Percentiles rank a stretch among this genome's conserved stretches.
phyloP scores from a whole-genome alignment of 495 filamentous ascomycete species.

The Xylaria intraflava region DNA sequence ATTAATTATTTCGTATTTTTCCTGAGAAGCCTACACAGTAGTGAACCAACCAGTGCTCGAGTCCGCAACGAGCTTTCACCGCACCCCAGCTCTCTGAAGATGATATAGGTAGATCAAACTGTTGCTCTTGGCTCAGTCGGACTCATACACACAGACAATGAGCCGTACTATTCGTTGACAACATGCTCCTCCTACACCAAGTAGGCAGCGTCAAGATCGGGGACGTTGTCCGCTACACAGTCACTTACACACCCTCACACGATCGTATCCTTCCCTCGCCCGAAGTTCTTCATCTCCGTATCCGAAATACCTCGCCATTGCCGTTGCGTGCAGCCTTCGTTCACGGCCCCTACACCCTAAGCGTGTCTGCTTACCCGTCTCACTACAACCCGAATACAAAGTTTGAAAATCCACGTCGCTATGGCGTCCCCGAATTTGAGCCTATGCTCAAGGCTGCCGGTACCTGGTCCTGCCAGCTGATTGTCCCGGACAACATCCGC shows the following conservation, averaged over 20 bases:
- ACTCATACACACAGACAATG: constrained; percentile 3
- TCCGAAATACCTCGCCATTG: constrained; percentile 88
- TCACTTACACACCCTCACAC: constrained; percentile 83
- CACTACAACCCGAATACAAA: constrained; percentile 73
- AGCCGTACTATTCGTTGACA: constrained; percentile 13
- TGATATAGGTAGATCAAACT: not conserved
- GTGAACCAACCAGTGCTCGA: not conserved
- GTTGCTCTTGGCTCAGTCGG: not conserved
- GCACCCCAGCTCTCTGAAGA: not conserved
- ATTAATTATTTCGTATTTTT: not conserved
- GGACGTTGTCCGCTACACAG: constrained; percentile 82
- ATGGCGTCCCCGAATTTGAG: constrained; percentile 81
- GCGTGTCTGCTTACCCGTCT: constrained; percentile 73
- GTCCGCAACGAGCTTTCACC: not conserved
- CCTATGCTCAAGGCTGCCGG: constrained; percentile 93
- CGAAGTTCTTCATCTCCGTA: constrained; percentile 65
- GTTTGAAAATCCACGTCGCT: constrained; percentile 50
- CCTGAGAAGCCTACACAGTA: not conserved
- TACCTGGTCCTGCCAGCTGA: constrained; percentile 68
- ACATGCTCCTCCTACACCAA: constrained; percentile 87
- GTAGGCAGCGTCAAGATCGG: constrained; percentile 84
- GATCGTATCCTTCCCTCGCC: constrained; percentile 86
- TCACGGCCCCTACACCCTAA: constrained; percentile 89
- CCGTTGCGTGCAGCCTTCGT: constrained; percentile 90
- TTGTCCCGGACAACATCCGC: constrained; percentile 65